Conservation (phyloP, 345 rosid species). For the Erysimum cheiranthoides region DNA sequence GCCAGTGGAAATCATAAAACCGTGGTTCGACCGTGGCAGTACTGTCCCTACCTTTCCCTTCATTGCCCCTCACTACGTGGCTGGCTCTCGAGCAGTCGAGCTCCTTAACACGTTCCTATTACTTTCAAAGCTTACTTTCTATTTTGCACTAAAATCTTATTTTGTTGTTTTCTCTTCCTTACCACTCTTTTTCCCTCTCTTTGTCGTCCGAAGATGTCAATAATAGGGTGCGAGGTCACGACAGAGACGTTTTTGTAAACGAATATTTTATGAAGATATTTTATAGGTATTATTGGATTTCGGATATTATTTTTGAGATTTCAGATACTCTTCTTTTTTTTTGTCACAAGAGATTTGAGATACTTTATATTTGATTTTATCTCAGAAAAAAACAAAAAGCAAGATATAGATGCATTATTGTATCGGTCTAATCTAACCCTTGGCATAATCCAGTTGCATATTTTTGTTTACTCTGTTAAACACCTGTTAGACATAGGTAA, state of each 20-base stretch:
- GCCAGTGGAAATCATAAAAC: not conserved
- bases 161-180: not conserved
- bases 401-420: not conserved
- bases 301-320: too few species aligned
- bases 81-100: conserved; percentile 12
- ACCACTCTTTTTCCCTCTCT: not conserved
- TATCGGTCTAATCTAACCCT: not conserved
- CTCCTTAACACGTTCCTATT: not conserved
- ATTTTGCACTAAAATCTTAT: not conserved
- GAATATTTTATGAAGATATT: not conserved
- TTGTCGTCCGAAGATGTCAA: not conserved
- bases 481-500: too few species aligned
- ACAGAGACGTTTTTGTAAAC: not conserved
- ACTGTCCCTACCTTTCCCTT: not conserved
- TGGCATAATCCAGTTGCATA: not conserved
- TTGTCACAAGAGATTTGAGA: not conserved
- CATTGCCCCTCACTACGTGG: not conserved
- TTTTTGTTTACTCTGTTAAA: too few species aligned
- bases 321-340: not conserved
- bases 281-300: not conserved
- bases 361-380: too few species aligned
- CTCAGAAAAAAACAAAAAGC: too few species aligned
- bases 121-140: conserved; percentile 3
- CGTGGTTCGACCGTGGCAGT: conserved; percentile 1
- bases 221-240: not conserved